Percentiles rank a stretch among this genome's conserved stretches.
Evolutionary conservation across 495 filamentous ascomycete genomes (phyloP).

Genomic region (Aspergillus affinis): DNA sequence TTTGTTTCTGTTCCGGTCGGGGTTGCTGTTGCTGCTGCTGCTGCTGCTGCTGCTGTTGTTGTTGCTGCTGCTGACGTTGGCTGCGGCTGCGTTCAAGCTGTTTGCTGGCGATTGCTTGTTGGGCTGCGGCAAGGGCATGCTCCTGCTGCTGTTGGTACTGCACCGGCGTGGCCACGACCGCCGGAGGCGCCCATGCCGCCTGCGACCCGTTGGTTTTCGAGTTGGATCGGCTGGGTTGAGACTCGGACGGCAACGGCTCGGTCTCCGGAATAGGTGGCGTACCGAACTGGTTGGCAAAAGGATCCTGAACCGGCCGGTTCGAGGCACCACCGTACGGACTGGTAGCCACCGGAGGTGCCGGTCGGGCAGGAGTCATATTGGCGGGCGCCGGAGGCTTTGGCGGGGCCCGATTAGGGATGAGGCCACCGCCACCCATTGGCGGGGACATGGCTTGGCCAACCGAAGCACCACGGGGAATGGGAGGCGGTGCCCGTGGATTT

Average conservation of each 20-base stretch:
- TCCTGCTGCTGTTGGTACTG: conserved; percentile 86
- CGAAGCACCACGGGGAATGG: conserved; percentile 65
- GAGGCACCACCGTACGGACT: conserved; percentile 21
- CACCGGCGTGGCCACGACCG: conserved; percentile 39
- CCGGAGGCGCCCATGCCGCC: conserved; percentile 29
- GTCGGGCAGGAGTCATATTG: conserved; percentile 40
- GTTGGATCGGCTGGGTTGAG: conserved; percentile 43
- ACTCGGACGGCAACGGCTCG: conserved; percentile 57
- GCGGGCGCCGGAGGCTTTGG: conserved; percentile 40
- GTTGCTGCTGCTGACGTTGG: conserved; percentile 55
- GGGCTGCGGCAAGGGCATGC: conserved; percentile 71
- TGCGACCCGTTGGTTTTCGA: conserved; percentile 41
- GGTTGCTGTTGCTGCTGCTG: conserved; percentile 31
- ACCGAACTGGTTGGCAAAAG: conserved; percentile 24
- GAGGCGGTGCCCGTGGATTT: conserved; percentile 90
- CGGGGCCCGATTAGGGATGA: conserved; percentile 45
- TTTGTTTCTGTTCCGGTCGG: conserved; percentile 28
- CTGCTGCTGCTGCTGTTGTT: conserved; percentile 57
- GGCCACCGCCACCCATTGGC: conserved; percentile 32
- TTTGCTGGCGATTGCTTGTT: conserved; percentile 60
- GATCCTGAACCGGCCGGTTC: conserved; percentile 25
- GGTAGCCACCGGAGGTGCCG: conserved; percentile 45
- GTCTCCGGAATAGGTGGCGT: conserved; percentile 45
- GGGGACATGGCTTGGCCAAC: conserved; percentile 30
- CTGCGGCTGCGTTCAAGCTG: conserved; percentile 64